Percentiles rank a stretch among this genome's conserved stretches.
Conservation (phyloP, 2,329 filamentous ascomycete genomes). For the Penicillium sp. region DNA sequence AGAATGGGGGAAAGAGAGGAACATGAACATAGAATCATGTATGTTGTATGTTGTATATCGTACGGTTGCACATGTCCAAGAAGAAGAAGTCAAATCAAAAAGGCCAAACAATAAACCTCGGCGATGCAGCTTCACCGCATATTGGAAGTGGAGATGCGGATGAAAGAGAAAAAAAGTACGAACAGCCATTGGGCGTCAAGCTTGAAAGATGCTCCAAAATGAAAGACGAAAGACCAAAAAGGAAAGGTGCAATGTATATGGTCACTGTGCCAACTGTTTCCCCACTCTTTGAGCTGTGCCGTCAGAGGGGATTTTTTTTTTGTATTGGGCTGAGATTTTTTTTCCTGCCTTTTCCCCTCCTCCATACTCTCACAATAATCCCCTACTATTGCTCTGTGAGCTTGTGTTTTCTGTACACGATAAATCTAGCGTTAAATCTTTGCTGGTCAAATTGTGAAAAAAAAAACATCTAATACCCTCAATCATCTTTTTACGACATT, state of each 20-base stretch:
- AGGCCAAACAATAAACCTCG: constrained; percentile 10
- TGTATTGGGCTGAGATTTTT: constrained; percentile 3
- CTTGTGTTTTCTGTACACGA: constrained; percentile 17
- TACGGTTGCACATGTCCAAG: background rate
- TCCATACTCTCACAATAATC: constrained; percentile 5
- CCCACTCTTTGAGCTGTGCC: background rate
- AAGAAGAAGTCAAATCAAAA: background rate
- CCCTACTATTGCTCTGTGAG: constrained; percentile 15
- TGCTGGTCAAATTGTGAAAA: constrained; percentile 23
- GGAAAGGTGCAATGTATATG: constrained; percentile 12
- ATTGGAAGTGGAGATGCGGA: constrained; percentile 14
- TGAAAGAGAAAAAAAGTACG: constrained; percentile 8
- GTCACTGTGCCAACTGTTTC: constrained; percentile 22
- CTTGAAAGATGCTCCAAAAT: background rate
- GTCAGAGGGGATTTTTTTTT: background rate
- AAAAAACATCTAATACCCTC: constrained; percentile 6
- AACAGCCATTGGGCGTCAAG: constrained; percentile 13
- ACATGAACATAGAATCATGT: too few species aligned
- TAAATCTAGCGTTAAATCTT: constrained; percentile 17
- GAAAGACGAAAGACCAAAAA: background rate
- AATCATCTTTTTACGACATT: constrained; percentile 20
- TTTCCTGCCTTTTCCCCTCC: constrained; percentile 15
- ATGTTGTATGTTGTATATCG: too few species aligned
- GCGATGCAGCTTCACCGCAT: constrained; percentile 19
- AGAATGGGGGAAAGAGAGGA: background rate